These are phyloP conservation scores for Magnolia sinica DNA, from an alignment of 164 flowering plant species.

Conservation along the genomic window DNA sequence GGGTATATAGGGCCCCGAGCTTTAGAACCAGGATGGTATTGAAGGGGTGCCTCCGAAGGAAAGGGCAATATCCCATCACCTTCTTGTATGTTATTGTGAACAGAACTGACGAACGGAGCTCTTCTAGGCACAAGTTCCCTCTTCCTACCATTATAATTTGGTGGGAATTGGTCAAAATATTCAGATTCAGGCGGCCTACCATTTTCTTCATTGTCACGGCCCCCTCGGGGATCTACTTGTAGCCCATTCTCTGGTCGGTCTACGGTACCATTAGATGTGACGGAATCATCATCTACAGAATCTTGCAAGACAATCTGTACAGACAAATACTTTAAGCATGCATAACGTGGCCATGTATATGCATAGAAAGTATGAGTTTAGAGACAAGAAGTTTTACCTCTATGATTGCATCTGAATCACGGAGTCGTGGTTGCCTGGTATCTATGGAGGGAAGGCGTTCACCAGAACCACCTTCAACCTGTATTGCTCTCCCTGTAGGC, in stretches of 20 bases:
- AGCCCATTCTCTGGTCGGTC: slow-evolving; percentile 40
- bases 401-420: slow-evolving; percentile 81
- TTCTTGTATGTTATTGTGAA: slow-evolving; percentile 25
- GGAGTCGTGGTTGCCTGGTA: slow-evolving; percentile 46
- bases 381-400: slow-evolving; percentile 52
- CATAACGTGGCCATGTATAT: neutral
- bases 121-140: slow-evolving; percentile 36
- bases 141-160: slow-evolving; percentile 32
- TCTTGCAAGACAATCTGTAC: slow-evolving; percentile 78
- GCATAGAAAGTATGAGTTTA: neutral
- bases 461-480: slow-evolving; percentile 49
- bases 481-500: slow-evolving; percentile 92
- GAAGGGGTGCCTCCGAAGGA: slow-evolving; percentile 33
- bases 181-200: slow-evolving; percentile 28
- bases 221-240: slow-evolving; percentile 32
- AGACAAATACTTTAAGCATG: slow-evolving; percentile 20
- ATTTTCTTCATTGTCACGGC: slow-evolving; percentile 37
- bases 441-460: slow-evolving; percentile 61
- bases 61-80: slow-evolving; percentile 39
- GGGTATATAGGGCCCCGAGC: slow-evolving; percentile 30
- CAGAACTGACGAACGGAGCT: slow-evolving; percentile 27
- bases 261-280: slow-evolving; percentile 39
- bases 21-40: slow-evolving; percentile 35
- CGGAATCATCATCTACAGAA: slow-evolving; percentile 57
- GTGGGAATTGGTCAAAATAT: slow-evolving; percentile 32